Percentiles rank a stretch among this genome's conserved stretches.
Conservation (phyloP, 495 filamentous ascomycete genomes). For the Podospora conica region DNA sequence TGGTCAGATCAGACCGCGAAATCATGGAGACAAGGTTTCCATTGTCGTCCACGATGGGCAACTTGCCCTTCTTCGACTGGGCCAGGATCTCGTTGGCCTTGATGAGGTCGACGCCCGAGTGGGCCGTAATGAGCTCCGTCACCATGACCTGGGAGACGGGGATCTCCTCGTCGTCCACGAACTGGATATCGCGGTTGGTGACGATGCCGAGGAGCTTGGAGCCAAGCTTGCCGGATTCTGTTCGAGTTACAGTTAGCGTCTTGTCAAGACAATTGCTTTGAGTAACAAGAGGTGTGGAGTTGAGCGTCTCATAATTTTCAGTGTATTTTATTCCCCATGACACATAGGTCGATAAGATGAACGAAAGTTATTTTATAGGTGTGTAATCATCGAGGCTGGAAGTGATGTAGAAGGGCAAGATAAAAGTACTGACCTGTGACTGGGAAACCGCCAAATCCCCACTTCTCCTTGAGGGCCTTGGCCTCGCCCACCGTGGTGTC, state of each 20-base stretch:
- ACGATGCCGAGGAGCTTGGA: conserved; percentile 96
- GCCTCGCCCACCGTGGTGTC: conserved; percentile 86
- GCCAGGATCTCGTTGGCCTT: conserved; percentile 92
- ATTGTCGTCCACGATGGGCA: conserved; percentile 84
- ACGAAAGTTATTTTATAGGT: conserved; percentile 95
- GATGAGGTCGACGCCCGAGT: conserved; percentile 70
- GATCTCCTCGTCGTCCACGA: conserved; percentile 65
- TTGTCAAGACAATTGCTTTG: conserved; percentile 12
- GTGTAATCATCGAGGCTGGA: conserved; percentile 61
- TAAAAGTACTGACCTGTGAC: conserved; percentile 77
- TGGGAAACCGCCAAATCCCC: conserved; percentile 98
- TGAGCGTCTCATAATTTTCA: conserved; percentile 36
- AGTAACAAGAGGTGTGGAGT: conserved; percentile 13
- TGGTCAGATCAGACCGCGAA: conserved; percentile 94
- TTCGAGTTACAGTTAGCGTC: conserved; percentile 25
- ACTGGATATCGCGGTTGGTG: conserved; percentile 96
- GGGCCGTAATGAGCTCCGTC: conserved; percentile 87
- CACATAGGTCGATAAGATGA: conserved; percentile 89
- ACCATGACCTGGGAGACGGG: conserved; percentile 91
- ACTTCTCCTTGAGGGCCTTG: conserved; percentile 88
- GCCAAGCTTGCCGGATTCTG: conserved; percentile 86
- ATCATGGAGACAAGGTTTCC: conserved; percentile 91
- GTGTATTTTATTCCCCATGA: conserved; percentile 65
- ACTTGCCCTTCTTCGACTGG: conserved; percentile 97
- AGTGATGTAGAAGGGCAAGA: conserved; percentile 9